Evolutionary conservation across 495 filamentous ascomycete genomes (phyloP).

Genomic region (Neurospora sp.): DNA sequence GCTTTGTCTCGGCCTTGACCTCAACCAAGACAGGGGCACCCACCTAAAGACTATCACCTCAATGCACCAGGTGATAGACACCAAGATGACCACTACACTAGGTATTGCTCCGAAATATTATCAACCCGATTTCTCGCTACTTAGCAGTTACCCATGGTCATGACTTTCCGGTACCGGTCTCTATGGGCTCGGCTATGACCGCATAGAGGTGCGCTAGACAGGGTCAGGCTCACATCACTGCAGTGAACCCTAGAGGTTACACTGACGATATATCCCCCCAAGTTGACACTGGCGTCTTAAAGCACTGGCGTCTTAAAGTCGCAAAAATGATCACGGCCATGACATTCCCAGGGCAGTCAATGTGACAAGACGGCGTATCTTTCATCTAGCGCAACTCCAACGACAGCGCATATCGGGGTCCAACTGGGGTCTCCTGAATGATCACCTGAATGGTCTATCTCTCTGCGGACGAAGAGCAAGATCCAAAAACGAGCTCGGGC

Average conservation of each 20-base stretch:
- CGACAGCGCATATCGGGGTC: neutral
- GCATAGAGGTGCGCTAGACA: neutral
- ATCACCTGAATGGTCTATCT: neutral
- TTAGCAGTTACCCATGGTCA: neutral
- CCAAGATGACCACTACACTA: neutral
- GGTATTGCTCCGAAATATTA: neutral
- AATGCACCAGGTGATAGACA: neutral
- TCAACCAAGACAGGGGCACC: neutral
- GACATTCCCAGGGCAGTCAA: neutral
- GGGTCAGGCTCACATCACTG: neutral
- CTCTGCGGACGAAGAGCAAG: neutral
- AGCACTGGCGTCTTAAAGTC: neutral
- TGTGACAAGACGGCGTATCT: neutral
- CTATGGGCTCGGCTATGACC: neutral
- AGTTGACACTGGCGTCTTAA: neutral
- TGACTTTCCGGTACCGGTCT: neutral
- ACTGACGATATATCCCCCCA: neutral
- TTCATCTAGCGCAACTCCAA: neutral
- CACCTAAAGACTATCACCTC: neutral
- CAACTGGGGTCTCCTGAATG: neutral
- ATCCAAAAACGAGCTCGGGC: neutral
- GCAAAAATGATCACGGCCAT: neutral
- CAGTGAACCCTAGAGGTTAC: neutral
- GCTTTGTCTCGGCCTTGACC: neutral
- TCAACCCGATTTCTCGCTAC: neutral